Evolutionary conservation across 2,329 filamentous ascomycete species (phyloP).

Genomic region (Apiospora pterosperma): DNA sequence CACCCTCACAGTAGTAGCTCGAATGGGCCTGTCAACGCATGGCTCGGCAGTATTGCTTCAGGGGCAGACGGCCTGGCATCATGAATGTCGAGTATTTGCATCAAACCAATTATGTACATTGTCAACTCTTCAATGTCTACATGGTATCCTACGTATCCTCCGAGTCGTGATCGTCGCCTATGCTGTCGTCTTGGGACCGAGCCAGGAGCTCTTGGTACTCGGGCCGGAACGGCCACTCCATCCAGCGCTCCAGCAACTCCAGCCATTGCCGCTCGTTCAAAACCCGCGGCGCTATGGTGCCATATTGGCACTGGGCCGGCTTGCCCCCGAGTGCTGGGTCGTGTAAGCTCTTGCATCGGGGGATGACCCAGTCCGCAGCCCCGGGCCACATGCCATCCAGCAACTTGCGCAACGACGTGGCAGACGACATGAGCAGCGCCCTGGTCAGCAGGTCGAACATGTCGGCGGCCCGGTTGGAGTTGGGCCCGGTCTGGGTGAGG

Average conservation of each 20-base stretch:
- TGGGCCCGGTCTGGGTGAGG: conserved; percentile 42
- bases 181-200: conserved; percentile 23
- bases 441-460: conserved; percentile 50
- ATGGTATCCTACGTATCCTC: background rate
- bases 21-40: background rate
- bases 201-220: conserved; percentile 44
- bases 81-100: background rate
- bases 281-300: conserved; percentile 41
- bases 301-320: conserved; percentile 29
- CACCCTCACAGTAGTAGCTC: no score
- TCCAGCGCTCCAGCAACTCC: conserved; percentile 58
- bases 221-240: conserved; percentile 64
- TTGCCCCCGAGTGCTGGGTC: conserved; percentile 48
- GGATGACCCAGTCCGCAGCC: conserved; percentile 50
- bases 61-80: background rate
- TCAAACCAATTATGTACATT: background rate
- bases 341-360: conserved; percentile 43
- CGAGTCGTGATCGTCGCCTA: background rate
- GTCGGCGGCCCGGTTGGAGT: conserved; percentile 40
- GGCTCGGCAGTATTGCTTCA: background rate
- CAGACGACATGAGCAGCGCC: conserved; percentile 32
- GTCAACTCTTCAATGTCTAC: background rate
- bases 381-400: conserved; percentile 58
- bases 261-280: conserved; percentile 53
- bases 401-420: conserved; percentile 34